Evolutionary conservation across 345 rosid species (phyloP), one percentile per base, ranked within the genome.

Genomic region (Gossypium turneri): DNA sequence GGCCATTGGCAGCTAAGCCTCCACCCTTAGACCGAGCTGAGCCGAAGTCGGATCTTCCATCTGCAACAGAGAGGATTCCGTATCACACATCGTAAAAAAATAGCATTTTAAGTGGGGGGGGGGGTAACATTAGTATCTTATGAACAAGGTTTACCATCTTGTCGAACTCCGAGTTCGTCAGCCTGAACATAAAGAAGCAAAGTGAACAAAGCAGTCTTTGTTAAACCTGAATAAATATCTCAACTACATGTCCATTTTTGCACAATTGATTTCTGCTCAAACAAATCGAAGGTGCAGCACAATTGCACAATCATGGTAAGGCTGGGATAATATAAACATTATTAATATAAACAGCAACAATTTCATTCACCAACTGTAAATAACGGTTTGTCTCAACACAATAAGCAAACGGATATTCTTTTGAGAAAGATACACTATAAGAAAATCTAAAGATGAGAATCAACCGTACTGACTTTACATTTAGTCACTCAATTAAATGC

Each of bases 41-140:
- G 65, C 82, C 83, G 61, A 73, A 68, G 56, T 81, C 82, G 25
- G 75, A 74, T 76, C 85, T 83, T 72, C 86, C 88, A 74, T 83
- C 88, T 85, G 76, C 76, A 74, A 64, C n/a, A 71, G 73, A 61
- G 43, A 70, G 60, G 11, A 73, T 27, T 10, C 20, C 9, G 10
- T 12, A 48, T 12, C 69, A 74, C 16, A 51, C 6, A 7, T 41
- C 2, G 3, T 68, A 8, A 44, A 70, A 70, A 51, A 19, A 16
- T 34, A 16, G 27, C 63, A 5, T 66, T 34, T 25, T 29, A 25
- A 41, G 38, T 50, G 68, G 43, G 25, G 50, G 12, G 25, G 57
- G 68, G 43, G 38, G 44, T 16, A 27, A 24, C 24, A 67, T 7
- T 48, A 52, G 2, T 12, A 55, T 69, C 41, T 50, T 10, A 61